phyloP scores from a whole-genome alignment of 2,329 filamentous ascomycete species.

The Nemania abortiva region DNA sequence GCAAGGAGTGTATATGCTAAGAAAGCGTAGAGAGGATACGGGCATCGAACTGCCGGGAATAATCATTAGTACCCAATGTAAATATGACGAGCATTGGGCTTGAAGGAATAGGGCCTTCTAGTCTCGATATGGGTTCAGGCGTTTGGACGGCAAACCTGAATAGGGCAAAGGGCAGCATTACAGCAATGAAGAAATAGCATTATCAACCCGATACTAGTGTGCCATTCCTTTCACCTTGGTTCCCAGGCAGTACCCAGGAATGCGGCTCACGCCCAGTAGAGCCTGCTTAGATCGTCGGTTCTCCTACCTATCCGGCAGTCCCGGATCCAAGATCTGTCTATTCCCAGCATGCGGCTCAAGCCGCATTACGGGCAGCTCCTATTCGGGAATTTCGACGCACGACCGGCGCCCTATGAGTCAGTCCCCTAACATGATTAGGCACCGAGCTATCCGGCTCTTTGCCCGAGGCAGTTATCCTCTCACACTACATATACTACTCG shows the following conservation, averaged over 20 bases:
- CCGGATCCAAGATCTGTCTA: neutral
- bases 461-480: neutral
- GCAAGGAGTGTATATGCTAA: neutral
- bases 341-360: neutral
- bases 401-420: neutral
- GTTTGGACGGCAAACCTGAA: slow-evolving; percentile 5
- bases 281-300: slow-evolving; percentile 3
- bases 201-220: slow-evolving; percentile 3
- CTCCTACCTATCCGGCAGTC: slow-evolving; percentile 11
- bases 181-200: slow-evolving; percentile 16
- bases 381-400: neutral
- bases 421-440: too few relatives aligned
- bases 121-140: slow-evolving; percentile 3
- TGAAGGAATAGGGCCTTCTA: neutral
- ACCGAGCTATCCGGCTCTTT: neutral
- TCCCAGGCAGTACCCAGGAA: too few relatives aligned
- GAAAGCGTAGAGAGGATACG: neutral
- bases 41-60: slow-evolving; percentile 8
- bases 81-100: neutral
- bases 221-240: neutral
- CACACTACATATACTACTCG: neutral
- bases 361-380: neutral
- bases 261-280: neutral
- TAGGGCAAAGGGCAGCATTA: neutral
- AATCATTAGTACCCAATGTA: neutral